Evolutionary conservation across 805 yeast genomes (phyloP), one percentile per base, ranked within the genome.

Genomic region (Pachysolen tannophilus): DNA sequence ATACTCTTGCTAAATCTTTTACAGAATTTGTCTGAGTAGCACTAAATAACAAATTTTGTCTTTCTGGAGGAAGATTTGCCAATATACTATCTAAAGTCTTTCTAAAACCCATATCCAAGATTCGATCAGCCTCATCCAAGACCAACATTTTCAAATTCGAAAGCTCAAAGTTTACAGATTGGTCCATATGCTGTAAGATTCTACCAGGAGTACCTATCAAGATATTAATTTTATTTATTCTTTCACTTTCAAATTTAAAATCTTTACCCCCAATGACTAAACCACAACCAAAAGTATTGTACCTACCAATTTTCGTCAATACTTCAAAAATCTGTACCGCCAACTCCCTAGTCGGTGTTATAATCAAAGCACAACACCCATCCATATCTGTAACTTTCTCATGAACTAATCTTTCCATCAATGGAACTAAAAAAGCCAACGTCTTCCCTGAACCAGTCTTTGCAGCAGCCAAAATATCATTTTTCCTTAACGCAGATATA

Each of bases 241-340:
- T 72, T 34, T 84, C 95, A 42, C 74, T 72, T 55, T 87, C 97
- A 46, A 69, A 82, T 40, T 74, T 72, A 20, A 82, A 82, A 52
- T 86, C 95, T 52, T 88, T 86, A 26, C 97, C 97, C 33, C 97
- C 97, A 48, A 88, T 87, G 8, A 88, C 90, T 40, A 87, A 63
- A 40, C 95, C 96, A 1, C 95, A 95, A 6, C 94, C 81, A 41
- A 87, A 79, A 3, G 76, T 61, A 45, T 78, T 79, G 45, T 73
- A 66, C 30, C 77, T 72, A 16, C 96, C 97, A 35, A 87, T 78
- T 46, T 78, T 82, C n/a, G 78, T 65, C 41, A 87, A 59, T 4
- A 87, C 96, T 49, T 86, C 94, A 48, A 87, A 87, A 18, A 81
- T 87, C 58, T 87, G 97, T 43, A 85, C 78, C 0, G 96, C 95